Evolutionary conservation across 2,329 filamentous ascomycete species (phyloP).

Genomic region (Gnomoniopsis sp.): DNA sequence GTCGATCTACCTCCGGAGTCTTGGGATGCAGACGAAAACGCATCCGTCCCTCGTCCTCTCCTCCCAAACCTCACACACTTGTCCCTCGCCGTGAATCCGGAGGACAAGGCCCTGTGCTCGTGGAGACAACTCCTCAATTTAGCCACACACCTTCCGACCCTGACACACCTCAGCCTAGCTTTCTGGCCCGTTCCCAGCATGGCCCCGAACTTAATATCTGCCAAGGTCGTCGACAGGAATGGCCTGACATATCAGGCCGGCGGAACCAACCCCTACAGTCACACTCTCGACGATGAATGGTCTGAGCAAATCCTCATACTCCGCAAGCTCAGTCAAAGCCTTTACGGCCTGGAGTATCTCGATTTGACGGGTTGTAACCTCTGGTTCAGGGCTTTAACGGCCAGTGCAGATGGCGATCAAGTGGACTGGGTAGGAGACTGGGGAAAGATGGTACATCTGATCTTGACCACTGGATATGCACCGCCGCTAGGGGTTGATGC

Average conservation of each 20-base stretch:
- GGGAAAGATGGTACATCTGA: slow-evolving; percentile 47
- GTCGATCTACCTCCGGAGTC: slow-evolving; percentile 40
- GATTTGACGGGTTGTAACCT: slow-evolving; percentile 57
- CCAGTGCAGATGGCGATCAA: slow-evolving; percentile 32
- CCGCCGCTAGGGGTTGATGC: slow-evolving; percentile 30
- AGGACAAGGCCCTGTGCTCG: slow-evolving; percentile 34
- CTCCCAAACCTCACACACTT: slow-evolving; percentile 59
- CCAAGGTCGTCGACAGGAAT: slow-evolving; percentile 42
- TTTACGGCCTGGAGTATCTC: slow-evolving; percentile 59
- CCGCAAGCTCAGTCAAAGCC: slow-evolving; percentile 47
- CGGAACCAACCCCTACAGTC: slow-evolving; percentile 55
- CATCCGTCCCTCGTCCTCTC: slow-evolving; percentile 33
- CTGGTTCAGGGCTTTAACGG: slow-evolving; percentile 51
- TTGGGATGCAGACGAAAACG: slow-evolving; percentile 45
- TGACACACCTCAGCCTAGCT: slow-evolving; percentile 60
- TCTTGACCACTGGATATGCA: slow-evolving; percentile 42
- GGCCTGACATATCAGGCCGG: slow-evolving; percentile 47
- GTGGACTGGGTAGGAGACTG: slow-evolving; percentile 54
- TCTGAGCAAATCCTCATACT: slow-evolving; percentile 55
- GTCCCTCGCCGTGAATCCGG: slow-evolving; percentile 50
- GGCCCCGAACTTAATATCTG: slow-evolving; percentile 50
- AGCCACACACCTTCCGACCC: slow-evolving; percentile 46
- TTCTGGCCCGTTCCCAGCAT: slow-evolving; percentile 60
- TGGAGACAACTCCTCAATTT: slow-evolving; percentile 58
- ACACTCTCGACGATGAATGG: slow-evolving; percentile 57